A percentile compares a stretch with the other conserved stretches of the same genome.
These are phyloP conservation scores for Fragilariopsis cylindrus DNA, from an alignment of 108 stramenopile species.

Conservation along the genomic window DNA sequence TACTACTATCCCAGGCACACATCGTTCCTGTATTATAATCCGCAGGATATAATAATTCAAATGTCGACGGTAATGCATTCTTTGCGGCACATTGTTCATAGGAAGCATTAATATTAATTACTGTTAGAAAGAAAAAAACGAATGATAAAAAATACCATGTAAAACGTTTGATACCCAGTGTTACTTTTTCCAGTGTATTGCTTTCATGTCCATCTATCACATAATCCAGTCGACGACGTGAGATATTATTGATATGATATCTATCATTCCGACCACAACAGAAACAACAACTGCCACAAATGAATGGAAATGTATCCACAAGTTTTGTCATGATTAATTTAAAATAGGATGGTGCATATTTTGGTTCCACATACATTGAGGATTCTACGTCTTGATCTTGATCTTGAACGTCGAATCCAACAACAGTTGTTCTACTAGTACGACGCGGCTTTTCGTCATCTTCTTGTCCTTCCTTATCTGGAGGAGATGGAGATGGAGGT, in stretches of 20 bases:
- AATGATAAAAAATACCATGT: neutral
- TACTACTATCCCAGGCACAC: constrained; percentile 45
- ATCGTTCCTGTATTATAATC: constrained; percentile 43
- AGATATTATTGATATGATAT: neutral
- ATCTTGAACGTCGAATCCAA: too few species aligned
- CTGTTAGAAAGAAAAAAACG: constrained; percentile 42
- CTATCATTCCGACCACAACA: neutral
- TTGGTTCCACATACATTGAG: neutral
- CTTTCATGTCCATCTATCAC: neutral
- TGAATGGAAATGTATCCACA: neutral
- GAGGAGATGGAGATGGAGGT: too few species aligned
- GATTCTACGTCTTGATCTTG: neutral
- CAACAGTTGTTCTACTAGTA: too few species aligned
- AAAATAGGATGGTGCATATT: neutral
- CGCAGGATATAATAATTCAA: constrained; percentile 33
- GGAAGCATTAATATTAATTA: constrained; percentile 44
- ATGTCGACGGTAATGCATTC: constrained; percentile 4
- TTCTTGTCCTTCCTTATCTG: too few species aligned
- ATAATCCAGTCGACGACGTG: neutral
- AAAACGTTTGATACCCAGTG: neutral
- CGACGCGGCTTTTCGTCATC: too few species aligned
- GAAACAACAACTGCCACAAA: neutral
- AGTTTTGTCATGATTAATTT: neutral
- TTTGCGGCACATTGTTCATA: constrained; percentile 27
- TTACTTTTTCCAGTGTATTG: neutral